Conservation (phyloP, 2,329 filamentous ascomycete genomes). For the Diaporthe aspalathi region DNA sequence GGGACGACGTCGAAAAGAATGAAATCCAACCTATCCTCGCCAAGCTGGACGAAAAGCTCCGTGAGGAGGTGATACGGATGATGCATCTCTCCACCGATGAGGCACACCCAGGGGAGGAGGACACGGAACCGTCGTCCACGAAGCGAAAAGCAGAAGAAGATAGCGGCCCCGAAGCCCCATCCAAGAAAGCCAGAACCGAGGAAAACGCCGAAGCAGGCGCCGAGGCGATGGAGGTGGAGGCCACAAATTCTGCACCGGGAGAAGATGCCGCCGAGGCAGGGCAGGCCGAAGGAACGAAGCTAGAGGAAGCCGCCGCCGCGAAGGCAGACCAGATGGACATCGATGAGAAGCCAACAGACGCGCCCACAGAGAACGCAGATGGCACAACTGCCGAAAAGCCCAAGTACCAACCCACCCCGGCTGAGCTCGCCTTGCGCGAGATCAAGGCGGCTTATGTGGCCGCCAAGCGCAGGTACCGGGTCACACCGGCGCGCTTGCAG, state of each 20-base stretch:
- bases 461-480: conserved; percentile 87
- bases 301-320: background rate
- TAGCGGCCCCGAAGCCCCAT: conserved; percentile 3
- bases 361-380: conserved; percentile 17
- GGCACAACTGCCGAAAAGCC: conserved; percentile 38
- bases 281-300: conserved; percentile 31
- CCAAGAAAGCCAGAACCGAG: conserved; percentile 37
- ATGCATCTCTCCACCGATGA: conserved; percentile 59
- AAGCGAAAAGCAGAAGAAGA: conserved; percentile 38
- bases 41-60: conserved; percentile 71
- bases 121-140: background rate
- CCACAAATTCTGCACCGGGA: background rate
- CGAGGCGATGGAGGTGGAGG: background rate
- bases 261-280: background rate
- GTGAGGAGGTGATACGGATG: conserved; percentile 70
- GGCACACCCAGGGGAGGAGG: conserved; percentile 39
- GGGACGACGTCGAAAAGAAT: conserved; percentile 84
- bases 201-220: conserved; percentile 16
- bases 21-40: conserved; percentile 79
- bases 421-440: conserved; percentile 75
- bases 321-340: conserved; percentile 16
- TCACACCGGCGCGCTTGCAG: conserved; percentile 76
- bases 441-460: conserved; percentile 85
- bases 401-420: conserved; percentile 56
- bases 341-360: conserved; percentile 24